Percentiles rank a stretch among this genome's conserved stretches.
Conservation (phyloP, 345 rosid genomes). For the Zanthoxylum bungeanum region DNA sequence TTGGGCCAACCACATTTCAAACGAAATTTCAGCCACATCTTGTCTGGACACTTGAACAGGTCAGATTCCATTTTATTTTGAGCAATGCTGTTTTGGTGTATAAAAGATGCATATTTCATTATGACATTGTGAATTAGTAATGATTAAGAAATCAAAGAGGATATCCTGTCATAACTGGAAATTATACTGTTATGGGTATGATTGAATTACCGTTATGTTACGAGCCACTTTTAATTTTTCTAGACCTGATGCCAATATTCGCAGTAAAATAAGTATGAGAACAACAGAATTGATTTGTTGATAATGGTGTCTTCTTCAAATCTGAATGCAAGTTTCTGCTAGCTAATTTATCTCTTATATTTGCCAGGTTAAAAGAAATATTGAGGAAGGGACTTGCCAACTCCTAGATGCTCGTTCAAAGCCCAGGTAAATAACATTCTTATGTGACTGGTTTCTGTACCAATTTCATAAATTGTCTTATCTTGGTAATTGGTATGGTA, state of each 20-base stretch:
- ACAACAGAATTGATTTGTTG: neutral
- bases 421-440: conserved; percentile 55
- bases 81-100: neutral
- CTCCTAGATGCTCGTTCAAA: conserved; percentile 84
- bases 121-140: neutral
- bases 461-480: neutral
- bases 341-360: neutral
- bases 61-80: conserved; percentile 20
- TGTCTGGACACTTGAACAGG: conserved; percentile 93
- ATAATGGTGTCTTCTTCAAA: neutral
- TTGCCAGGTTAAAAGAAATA: conserved; percentile 59
- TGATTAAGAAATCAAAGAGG: neutral
- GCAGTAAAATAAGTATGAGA: neutral
- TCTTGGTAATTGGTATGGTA: conserved; percentile 4
- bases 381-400: conserved; percentile 43
- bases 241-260: neutral
- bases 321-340: neutral
- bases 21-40: conserved; percentile 87
- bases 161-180: neutral
- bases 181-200: neutral
- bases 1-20: conserved; percentile 73
- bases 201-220: neutral
- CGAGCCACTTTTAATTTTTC: neutral
- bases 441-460: neutral
- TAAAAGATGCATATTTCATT: neutral